Evolutionary conservation across 352 stramenopile species (phyloP), one percentile per base, ranked within the genome.

Genomic region (Phytophthora syringae): DNA sequence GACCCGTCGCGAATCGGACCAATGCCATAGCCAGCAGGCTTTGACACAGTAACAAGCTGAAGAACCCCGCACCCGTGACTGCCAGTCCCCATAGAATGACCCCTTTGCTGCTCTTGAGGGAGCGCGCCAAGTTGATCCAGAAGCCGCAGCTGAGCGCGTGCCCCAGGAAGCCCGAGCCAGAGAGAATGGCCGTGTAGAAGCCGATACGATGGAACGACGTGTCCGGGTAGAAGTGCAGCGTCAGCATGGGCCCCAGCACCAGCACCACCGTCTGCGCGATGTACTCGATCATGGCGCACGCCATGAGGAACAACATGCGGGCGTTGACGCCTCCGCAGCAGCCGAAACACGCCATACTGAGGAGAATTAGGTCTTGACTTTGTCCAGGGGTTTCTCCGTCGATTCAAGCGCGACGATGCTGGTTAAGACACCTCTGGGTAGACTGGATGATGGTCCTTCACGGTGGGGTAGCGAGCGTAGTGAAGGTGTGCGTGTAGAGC

Each of bases 61-160:
- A 90, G 55, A 82, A 91, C 0, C 85, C 83, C 12, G 79, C 70
- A 25, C 83, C 85, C 13, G 84, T 81, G 47, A 92, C 76, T 6
- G 86, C 77, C 24, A 94, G 57, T 7, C 86, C 86, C 83, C 82
- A 94, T n/a, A 94, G 69, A 60, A 94, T 88, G 9, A 94, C 81
- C 21, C 86, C 86, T 55, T 94, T 92, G 55, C 74, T 87, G 70
- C 84, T 92, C 58, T 89, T 83, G 15, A 92, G 71, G 30, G 84
- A 86, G 20, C 79, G 74, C 25, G 86, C 80, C 44, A 91, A 75
- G 54, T 91, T 91, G 60, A 94, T 89, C 85, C 85, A 94, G 50
- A 91, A 74, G 24, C 82, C 82, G 60, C 83, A 92, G 68, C 81
- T 91, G 20, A 94, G 55, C 15, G 72, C 76, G 56, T 90, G 84